These are phyloP conservation scores for Jamesozyma spencerorum DNA, from an alignment of 805 yeast genomes.

Conservation along the genomic window DNA sequence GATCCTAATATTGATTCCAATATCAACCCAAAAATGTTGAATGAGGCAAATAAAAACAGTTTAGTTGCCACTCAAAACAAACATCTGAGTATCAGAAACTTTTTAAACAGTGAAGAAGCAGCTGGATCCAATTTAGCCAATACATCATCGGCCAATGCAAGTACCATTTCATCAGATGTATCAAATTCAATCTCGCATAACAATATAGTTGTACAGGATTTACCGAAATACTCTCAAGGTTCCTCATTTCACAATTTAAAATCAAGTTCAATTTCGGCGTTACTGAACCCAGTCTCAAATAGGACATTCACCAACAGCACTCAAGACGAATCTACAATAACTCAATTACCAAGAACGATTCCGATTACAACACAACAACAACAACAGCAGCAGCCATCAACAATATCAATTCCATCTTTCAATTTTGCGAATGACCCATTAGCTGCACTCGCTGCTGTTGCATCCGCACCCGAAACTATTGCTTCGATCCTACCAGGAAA, in stretches of 20 bases:
- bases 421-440: constrained; percentile 30
- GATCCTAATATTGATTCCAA: background rate
- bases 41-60: background rate
- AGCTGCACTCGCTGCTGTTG: constrained; percentile 32
- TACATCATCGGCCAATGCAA: too few relatives aligned
- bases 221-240: background rate
- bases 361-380: background rate
- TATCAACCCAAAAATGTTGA: background rate
- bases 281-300: constrained; percentile 10
- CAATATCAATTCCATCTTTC: background rate
- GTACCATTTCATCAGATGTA: background rate
- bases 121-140: too few relatives aligned
- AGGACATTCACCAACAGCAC: background rate
- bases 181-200: background rate
- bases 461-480: constrained; percentile 28
- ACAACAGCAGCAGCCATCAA: background rate
- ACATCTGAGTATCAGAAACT: constrained; percentile 1
- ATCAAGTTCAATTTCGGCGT: constrained; percentile 10
- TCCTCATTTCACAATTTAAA: constrained; percentile 3
- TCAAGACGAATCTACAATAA: background rate
- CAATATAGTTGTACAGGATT: constrained; percentile 3
- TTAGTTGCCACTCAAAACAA: background rate
- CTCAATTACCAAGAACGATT: background rate
- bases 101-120: constrained; percentile 1
- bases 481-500: constrained; percentile 7